Evolutionary conservation across 768 basidiomycete species (phyloP), one percentile per base, ranked within the genome.

Genomic region (Jaapia argillacea): DNA sequence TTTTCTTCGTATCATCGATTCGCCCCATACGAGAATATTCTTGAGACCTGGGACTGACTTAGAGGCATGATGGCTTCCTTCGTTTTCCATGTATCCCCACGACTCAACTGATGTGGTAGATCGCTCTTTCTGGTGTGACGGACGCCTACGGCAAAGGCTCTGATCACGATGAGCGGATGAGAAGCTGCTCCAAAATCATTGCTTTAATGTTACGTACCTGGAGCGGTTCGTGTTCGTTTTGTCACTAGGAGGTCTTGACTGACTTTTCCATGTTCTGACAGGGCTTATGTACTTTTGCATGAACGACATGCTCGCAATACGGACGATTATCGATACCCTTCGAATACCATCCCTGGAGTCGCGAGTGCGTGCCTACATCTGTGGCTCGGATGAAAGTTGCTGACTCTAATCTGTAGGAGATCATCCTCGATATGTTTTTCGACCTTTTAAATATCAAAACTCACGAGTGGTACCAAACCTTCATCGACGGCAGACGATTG

Each of bases 231-330:
- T 65, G 21, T 14, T 13, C 10, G 12, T 24, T 10, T 28, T 6
- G 28, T 39, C 44, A 14, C 43, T 24, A 16, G 6, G 13, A 23
- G 46, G 24, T 4, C 13, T 36, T 26, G 36, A 24, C 42, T n/a
- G 42, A 40, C n/a, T 4, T 4, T 20, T 26, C 37, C 14, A n/a
- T n/a, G n/a, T n/a, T n/a, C n/a, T n/a, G 23, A 6, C 26, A 74
- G 94, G 94, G 7, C 58, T 98, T 21, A 81, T 97, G 75, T 97
- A 94, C 58, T 81, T 94, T 53, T 94, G 90, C 60, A 79, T 92
- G 75, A 76, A 92, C 55, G 79, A 88, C 51, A 85, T 85, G 70
- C 69, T 78, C 25, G 90, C 92, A 0, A 81, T 99, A 43, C 77
- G 81, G 40, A 84, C 87, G 4, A 63, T 97, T 24, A 72, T 98